These are phyloP conservation scores for Hericium alpestre DNA, from an alignment of 768 basidiomycete genomes.

Conservation along the genomic window DNA sequence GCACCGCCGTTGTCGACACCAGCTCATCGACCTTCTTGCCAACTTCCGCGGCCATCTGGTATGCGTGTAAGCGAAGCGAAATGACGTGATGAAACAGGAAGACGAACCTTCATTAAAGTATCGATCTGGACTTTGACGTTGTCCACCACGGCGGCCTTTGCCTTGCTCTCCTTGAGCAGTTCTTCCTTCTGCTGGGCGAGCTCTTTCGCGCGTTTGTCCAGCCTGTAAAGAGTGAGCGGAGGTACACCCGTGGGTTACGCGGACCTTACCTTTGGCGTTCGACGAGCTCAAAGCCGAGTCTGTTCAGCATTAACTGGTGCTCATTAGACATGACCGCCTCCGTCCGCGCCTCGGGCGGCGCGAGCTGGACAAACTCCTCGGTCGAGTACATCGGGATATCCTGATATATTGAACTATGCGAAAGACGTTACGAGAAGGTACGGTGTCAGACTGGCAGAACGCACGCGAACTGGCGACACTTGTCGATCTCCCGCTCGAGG, in stretches of 20 bases:
- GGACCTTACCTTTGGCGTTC: slow-evolving; percentile 71
- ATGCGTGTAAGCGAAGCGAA: not conserved
- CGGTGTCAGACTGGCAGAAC: slow-evolving; percentile 19
- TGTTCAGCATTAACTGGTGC: slow-evolving; percentile 81
- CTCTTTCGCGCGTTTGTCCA: slow-evolving; percentile 62
- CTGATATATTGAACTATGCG: slow-evolving; percentile 72
- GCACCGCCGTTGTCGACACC: slow-evolving; percentile 1
- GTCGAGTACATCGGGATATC: slow-evolving; percentile 67
- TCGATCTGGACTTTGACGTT: slow-evolving; percentile 73
- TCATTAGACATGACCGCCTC: slow-evolving; percentile 52
- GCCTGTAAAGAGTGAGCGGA: slow-evolving; percentile 28
- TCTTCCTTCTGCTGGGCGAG: slow-evolving; percentile 65
- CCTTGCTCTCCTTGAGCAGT: slow-evolving; percentile 68
- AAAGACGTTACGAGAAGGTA: slow-evolving; percentile 2
- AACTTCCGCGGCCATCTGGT: slow-evolving; percentile 11
- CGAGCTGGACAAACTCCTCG: slow-evolving; percentile 57
- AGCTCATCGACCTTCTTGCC: slow-evolving; percentile 14
- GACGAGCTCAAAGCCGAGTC: slow-evolving; percentile 76
- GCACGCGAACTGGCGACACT: slow-evolving; percentile 86
- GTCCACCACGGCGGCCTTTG: slow-evolving; percentile 64
- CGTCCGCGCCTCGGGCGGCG: slow-evolving; percentile 57
- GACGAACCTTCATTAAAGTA: slow-evolving; percentile 54
- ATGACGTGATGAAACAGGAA: not conserved
- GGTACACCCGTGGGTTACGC: slow-evolving; percentile 3
- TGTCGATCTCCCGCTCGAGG: slow-evolving; percentile 84